These are phyloP conservation scores for Monsonia emarginata DNA, from an alignment of 441 rosid genomes.

Conservation along the genomic window DNA sequence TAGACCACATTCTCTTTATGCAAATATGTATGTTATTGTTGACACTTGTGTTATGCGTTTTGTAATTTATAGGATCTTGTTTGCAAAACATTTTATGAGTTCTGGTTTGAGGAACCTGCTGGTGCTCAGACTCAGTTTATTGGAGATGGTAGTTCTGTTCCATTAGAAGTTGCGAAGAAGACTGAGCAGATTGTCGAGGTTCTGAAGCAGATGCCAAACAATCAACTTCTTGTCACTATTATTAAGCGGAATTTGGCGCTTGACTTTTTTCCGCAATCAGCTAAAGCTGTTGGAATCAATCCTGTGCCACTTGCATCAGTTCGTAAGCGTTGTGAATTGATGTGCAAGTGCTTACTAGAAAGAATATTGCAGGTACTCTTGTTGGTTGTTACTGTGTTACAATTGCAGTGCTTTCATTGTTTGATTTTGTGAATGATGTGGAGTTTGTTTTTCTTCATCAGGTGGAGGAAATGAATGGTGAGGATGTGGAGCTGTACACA, in stretches of 20 bases:
- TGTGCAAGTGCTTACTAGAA: constrained; percentile 95
- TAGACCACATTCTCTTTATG: not conserved
- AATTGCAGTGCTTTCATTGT: constrained; percentile 15
- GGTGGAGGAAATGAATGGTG: constrained; percentile 79
- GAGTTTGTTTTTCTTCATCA: constrained; percentile 23
- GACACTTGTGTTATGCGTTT: not conserved
- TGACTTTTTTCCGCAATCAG: constrained; percentile 87
- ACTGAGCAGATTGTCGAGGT: constrained; percentile 93
- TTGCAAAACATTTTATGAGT: constrained; percentile 95
- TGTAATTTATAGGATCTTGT: constrained; percentile 68
- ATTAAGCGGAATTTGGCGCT: constrained; percentile 85
- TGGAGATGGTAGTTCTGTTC: constrained; percentile 85
- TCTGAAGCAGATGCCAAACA: constrained; percentile 63
- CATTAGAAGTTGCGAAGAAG: constrained; percentile 78
- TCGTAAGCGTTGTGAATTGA: constrained; percentile 82
- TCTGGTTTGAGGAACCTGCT: constrained; percentile 95
- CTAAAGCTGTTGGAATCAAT: constrained; percentile 93
- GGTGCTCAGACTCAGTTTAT: constrained; percentile 54
- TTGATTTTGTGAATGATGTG: constrained; percentile 14
- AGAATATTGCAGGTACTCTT: constrained; percentile 75
- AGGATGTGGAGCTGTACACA: constrained; percentile 52
- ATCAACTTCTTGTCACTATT: constrained; percentile 81
- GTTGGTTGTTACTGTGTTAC: constrained; percentile 6
- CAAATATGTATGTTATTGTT: not conserved
- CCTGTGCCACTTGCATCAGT: constrained; percentile 77